These are phyloP conservation scores for Styphnolobium japonicum DNA, from an alignment of 306 rosid genomes.

Conservation along the genomic window DNA sequence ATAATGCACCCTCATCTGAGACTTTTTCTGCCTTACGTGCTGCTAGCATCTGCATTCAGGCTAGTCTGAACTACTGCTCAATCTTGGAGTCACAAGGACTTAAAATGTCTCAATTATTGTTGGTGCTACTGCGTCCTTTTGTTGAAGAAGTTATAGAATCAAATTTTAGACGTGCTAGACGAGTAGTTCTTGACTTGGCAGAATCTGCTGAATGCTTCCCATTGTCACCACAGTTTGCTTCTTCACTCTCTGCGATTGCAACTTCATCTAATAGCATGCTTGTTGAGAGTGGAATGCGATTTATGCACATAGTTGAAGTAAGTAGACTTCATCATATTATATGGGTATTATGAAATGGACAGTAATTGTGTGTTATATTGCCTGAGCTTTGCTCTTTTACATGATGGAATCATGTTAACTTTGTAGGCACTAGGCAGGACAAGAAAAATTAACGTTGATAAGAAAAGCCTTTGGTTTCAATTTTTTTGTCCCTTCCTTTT, in stretches of 20 bases:
- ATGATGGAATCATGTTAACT: constrained; percentile 1
- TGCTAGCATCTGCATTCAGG: constrained; percentile 76
- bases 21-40: constrained; percentile 77
- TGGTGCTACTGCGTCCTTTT: constrained; percentile 85
- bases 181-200: constrained; percentile 68
- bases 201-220: constrained; percentile 61
- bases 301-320: constrained; percentile 79
- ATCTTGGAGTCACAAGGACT: constrained; percentile 80
- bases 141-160: constrained; percentile 91
- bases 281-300: constrained; percentile 78
- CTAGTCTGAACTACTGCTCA: constrained; percentile 81
- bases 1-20: constrained; percentile 80
- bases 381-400: neutral
- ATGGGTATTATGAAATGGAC: constrained; percentile 14
- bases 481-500: neutral
- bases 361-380: constrained; percentile 7
- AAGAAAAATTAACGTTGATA: neutral
- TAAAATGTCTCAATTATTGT: constrained; percentile 77
- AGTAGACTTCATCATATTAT: constrained; percentile 39
- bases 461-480: neutral
- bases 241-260: constrained; percentile 71
- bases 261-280: constrained; percentile 59
- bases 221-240: constrained; percentile 61
- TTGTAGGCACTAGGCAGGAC: neutral
- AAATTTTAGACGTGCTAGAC: constrained; percentile 88